Base-by-base conservation (phyloP, 108 stramenopile species). In the Fragilaria radians region DNA sequence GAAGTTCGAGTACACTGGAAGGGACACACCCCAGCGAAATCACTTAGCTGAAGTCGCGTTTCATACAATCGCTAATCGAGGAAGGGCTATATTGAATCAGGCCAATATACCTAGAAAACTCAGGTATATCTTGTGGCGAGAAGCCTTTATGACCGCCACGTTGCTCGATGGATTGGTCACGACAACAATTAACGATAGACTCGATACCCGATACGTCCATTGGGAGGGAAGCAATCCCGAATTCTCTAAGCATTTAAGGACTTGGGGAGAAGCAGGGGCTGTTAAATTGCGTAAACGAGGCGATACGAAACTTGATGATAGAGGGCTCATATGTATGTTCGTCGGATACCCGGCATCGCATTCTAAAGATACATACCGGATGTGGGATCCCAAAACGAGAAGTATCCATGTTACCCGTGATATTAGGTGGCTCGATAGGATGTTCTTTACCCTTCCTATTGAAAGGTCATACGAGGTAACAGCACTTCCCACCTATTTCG, bases 1-100 rank as follows among this genome's bases (percentile, higher is more conserved):
- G 1, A 59, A 4, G 28, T 32, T 62, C 21, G 65, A 76, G 51
- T 61, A 50, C n/a, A n/a, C n/a, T n/a, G n/a, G n/a, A n/a, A n/a
- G n/a, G n/a, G n/a, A n/a, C n/a, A n/a, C n/a, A n/a, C n/a, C n/a
- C n/a, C n/a, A n/a, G n/a, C n/a, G n/a, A n/a, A n/a, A n/a, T n/a
- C n/a, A n/a, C n/a, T n/a, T 67, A 22, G 66, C 54, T 14, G 70
- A 76, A 62, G 17, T 61, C 3, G 66, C 22, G 33, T 76, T 76
- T 42, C 48, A 60, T 4, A 46, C 55, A 3, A 9, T 52, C 36
- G 31, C 34, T 27, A 49, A 46, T 25, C n/a, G n/a, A 33, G 48
- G 24, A 27, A 64, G 63, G 48, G 32, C 32, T 14, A 51, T 62
- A 50, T 32, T 29, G 21, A 14, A 25, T 30, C 25, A 14, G 22